These are phyloP conservation scores for Colletotrichum spaethianum DNA, from an alignment of 2,329 filamentous ascomycete species.

Conservation along the genomic window DNA sequence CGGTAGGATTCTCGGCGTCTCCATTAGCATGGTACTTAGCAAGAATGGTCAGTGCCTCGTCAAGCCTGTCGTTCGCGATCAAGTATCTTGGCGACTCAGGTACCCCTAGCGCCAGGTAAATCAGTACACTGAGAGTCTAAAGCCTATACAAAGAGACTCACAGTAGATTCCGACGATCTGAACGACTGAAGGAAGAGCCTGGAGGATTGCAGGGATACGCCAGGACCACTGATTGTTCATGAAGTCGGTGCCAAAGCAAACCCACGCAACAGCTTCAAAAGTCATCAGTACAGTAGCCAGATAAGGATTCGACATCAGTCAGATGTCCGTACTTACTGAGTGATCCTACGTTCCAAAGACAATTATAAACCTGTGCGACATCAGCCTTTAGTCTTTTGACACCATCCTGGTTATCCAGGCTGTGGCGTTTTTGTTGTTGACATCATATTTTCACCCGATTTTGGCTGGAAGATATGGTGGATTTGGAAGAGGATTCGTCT, in stretches of 20 bases:
- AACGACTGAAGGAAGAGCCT: conserved; percentile 71
- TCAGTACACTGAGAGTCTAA: background rate
- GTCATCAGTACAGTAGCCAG: background rate
- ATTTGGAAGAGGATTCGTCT: no score
- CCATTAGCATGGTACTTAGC: conserved; percentile 65
- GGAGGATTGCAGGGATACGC: conserved; percentile 75
- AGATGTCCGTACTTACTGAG: conserved; percentile 48
- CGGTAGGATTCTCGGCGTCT: conserved; percentile 56
- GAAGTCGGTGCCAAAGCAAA: conserved; percentile 73
- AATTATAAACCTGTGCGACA: conserved; percentile 68
- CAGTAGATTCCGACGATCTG: conserved; percentile 76
- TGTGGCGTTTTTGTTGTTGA: no score
- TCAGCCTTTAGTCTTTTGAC: background rate
- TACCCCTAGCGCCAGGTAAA: conserved; percentile 50
- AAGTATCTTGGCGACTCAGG: conserved; percentile 66
- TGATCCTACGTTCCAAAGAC: conserved; percentile 74
- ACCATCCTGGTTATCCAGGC: no score
- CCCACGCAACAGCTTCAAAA: conserved; percentile 65
- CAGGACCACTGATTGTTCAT: conserved; percentile 75
- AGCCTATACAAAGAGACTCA: background rate
- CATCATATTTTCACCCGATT: background rate
- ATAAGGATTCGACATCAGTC: conserved; percentile 56
- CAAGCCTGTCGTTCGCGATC: conserved; percentile 47
- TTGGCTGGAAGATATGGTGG: no score
- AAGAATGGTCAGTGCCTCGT: conserved; percentile 64